phyloP scores from a whole-genome alignment of 2,329 filamentous ascomycete species.

The Ophiocordyceps polyrhachis-furcata region DNA sequence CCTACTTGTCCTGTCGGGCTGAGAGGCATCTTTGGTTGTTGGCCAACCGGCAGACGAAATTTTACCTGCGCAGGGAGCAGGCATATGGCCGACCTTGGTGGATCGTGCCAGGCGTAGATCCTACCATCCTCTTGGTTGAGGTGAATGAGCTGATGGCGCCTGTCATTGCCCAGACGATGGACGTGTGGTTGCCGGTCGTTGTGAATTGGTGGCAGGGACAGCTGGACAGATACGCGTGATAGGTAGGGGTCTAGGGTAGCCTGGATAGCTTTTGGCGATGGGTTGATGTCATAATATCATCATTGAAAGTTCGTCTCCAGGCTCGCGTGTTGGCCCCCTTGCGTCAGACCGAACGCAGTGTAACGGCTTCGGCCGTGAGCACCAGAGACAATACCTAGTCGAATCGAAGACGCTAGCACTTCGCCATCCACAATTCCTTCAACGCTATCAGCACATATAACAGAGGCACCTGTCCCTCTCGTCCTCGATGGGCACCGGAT shows the following conservation, averaged over 20 bases:
- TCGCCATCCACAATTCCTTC: background rate
- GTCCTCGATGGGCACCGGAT: background rate
- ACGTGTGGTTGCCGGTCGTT: background rate
- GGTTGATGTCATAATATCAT: too few relatives aligned
- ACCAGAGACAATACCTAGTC: too few relatives aligned
- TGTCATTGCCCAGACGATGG: background rate
- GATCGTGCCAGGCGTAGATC: constrained; percentile 3
- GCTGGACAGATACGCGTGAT: background rate
- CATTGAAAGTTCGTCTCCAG: too few relatives aligned
- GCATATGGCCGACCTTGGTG: constrained; percentile 1
- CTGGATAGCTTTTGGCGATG: background rate
- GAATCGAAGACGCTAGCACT: background rate
- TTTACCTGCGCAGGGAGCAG: constrained; percentile 8
- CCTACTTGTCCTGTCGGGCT: constrained; percentile 4
- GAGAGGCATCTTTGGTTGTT: constrained; percentile 12
- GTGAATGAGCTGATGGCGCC: background rate
- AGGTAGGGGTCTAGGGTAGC: background rate
- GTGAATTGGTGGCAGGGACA: background rate
- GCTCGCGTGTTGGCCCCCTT: too few relatives aligned
- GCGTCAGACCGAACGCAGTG: too few relatives aligned
- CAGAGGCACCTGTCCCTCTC: background rate
- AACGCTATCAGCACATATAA: background rate
- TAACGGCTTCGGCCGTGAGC: too few relatives aligned
- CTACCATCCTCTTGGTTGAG: background rate
- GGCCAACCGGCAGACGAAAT: constrained; percentile 13